Evolutionary conservation across 495 filamentous ascomycete species (phyloP).

Genomic region (Aspergillus cavernicola): DNA sequence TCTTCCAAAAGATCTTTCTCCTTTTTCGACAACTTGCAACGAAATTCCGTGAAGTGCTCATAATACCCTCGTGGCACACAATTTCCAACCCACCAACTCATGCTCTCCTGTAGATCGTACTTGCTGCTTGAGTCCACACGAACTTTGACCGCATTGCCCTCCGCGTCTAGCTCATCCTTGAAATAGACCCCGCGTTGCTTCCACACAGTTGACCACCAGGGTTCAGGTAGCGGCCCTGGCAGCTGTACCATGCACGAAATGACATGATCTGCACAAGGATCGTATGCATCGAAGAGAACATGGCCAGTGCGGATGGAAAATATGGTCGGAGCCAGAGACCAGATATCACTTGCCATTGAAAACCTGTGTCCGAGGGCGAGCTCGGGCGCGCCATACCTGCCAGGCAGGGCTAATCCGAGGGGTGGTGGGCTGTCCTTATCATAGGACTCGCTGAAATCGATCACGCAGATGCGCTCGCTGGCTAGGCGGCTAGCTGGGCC

Average conservation of each 20-base stretch:
- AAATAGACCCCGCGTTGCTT: no score
- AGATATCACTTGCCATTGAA: neutral
- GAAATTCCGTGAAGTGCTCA: neutral
- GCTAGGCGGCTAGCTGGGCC: neutral
- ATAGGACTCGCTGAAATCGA: neutral
- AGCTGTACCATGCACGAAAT: neutral
- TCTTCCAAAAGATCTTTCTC: neutral
- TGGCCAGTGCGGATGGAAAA: neutral
- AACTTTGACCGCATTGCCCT: neutral
- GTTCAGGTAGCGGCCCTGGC: neutral
- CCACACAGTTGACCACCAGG: neutral
- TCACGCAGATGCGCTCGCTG: neutral
- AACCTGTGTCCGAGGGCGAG: neutral
- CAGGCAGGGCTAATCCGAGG: neutral
- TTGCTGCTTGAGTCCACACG: no score
- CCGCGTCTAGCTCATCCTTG: neutral
- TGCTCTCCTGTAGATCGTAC: no score
- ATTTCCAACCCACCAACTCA: no score
- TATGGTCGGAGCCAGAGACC: neutral
- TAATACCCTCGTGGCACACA: no score
- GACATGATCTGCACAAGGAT: no score
- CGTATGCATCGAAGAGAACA: no score
- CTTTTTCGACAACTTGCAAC: neutral
- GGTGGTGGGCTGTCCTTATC: neutral
- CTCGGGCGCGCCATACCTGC: neutral